These are phyloP conservation scores for Citrullus colocynthis DNA, from an alignment of 306 rosid genomes.

Conservation along the genomic window DNA sequence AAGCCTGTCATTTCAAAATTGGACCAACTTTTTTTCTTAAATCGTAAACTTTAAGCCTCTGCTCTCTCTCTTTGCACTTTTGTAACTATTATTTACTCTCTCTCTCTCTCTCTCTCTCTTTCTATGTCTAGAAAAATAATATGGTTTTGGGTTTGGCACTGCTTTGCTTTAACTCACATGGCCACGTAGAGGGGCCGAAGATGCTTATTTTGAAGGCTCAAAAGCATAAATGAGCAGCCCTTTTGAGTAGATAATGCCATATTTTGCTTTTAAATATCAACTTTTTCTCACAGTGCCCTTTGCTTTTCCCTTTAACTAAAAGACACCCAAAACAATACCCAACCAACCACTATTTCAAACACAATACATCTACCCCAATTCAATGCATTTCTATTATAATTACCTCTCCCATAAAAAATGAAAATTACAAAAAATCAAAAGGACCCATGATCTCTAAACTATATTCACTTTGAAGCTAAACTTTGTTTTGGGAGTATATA, in stretches of 20 bases:
- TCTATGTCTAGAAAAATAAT: background rate
- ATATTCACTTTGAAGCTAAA: background rate
- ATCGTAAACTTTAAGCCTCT: slow-evolving; percentile 4
- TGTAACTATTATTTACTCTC: background rate
- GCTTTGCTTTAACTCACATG: slow-evolving; percentile 5
- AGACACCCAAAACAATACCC: slow-evolving; percentile 16
- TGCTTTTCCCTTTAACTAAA: slow-evolving; percentile 56
- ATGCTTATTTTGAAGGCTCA: slow-evolving; percentile 13
- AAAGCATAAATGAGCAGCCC: slow-evolving; percentile 24
- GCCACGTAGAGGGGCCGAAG: slow-evolving; percentile 9
- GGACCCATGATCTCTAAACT: background rate
- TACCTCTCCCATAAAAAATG: too few species aligned
- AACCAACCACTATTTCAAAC: background rate
- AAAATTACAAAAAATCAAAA: background rate
- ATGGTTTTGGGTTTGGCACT: background rate
- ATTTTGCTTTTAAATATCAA: slow-evolving; percentile 80
- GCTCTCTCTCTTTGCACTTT: background rate
- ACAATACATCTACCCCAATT: background rate
- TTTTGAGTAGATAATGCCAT: slow-evolving; percentile 99
- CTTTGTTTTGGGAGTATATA: background rate
- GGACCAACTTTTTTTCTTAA: background rate
- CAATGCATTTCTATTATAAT: too few species aligned
- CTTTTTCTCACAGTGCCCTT: slow-evolving; percentile 64
- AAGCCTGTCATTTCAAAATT: slow-evolving; percentile 10
- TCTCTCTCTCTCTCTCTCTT: background rate